Evolutionary conservation across 495 filamentous ascomycete genomes (phyloP).

Genomic region (Jackrogersella minutella): DNA sequence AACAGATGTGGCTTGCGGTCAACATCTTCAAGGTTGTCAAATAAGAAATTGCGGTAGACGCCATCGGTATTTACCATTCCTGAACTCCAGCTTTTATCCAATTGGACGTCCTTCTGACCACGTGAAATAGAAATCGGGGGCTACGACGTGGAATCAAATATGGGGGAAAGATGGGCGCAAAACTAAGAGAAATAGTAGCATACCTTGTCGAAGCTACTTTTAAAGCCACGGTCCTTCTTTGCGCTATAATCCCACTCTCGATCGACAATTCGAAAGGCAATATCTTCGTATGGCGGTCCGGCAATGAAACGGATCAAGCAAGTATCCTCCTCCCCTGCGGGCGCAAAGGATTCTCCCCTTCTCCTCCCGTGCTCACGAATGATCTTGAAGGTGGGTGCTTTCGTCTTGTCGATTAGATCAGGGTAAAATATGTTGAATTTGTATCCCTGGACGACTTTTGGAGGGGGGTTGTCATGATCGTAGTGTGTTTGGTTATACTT

Average conservation of each 20-base stretch:
- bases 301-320: conserved; percentile 96
- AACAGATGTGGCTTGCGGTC: conserved; percentile 29
- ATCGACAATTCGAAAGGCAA: conserved; percentile 97
- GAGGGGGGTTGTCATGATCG: conserved; percentile 97
- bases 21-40: conserved; percentile 17
- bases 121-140: conserved; percentile 1
- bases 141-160: conserved; percentile 7
- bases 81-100: background rate
- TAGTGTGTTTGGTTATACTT: conserved; percentile 99
- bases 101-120: conserved; percentile 1
- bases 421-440: conserved; percentile 99
- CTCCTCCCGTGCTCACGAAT: conserved; percentile 90
- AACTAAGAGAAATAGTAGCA: conserved; percentile 42
- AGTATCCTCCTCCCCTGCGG: conserved; percentile 97
- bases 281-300: conserved; percentile 94
- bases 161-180: conserved; percentile 6
- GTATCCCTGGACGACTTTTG: conserved; percentile 98
- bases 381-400: conserved; percentile 93
- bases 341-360: conserved; percentile 89
- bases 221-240: conserved; percentile 93
- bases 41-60: conserved; percentile 4
- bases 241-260: conserved; percentile 99
- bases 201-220: conserved; percentile 97
- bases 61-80: conserved; percentile 18
- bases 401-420: conserved; percentile 94